Conservation (phyloP, 257 asterid species). For the Solanum tacnaense region DNA sequence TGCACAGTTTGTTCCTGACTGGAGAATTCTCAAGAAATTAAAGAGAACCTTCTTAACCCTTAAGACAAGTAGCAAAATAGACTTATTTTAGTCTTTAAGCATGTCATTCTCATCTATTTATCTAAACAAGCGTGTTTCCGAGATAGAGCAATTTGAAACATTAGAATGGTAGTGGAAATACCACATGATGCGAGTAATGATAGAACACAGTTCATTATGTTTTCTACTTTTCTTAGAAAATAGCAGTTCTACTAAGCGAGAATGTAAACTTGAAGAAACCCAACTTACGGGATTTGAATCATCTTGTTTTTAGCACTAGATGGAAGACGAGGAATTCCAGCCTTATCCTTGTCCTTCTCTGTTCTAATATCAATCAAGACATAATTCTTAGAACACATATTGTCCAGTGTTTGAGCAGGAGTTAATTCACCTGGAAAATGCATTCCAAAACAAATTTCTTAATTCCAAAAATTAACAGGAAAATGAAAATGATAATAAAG, state of each 20-base stretch:
- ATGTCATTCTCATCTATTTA: not conserved
- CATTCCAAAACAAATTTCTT: conserved; percentile 1
- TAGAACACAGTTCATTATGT: not conserved
- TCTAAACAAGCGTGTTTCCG: not conserved
- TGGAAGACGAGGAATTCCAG: conserved; percentile 92
- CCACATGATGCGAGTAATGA: not conserved
- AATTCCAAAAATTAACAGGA: not conserved
- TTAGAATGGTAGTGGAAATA: not conserved
- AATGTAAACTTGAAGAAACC: not conserved
- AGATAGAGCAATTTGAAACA: not conserved
- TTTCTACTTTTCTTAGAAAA: not conserved
- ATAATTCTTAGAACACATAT: conserved; percentile 68
- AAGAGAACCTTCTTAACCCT: not conserved
- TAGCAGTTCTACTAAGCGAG: not conserved
- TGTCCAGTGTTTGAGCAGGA: conserved; percentile 85
- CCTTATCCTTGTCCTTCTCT: conserved; percentile 80
- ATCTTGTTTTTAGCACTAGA: conserved; percentile 58
- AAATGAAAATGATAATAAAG: not conserved
- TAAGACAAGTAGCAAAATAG: not conserved
- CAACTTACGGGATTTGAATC: conserved; percentile 74
- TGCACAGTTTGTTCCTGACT: not conserved
- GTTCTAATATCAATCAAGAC: conserved; percentile 84
- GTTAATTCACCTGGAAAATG: conserved; percentile 51
- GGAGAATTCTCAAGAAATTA: not conserved
- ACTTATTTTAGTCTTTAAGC: not conserved